Base-by-base conservation (phyloP, 768 basidiomycete genomes). In the Pleurotus platypus region DNA sequence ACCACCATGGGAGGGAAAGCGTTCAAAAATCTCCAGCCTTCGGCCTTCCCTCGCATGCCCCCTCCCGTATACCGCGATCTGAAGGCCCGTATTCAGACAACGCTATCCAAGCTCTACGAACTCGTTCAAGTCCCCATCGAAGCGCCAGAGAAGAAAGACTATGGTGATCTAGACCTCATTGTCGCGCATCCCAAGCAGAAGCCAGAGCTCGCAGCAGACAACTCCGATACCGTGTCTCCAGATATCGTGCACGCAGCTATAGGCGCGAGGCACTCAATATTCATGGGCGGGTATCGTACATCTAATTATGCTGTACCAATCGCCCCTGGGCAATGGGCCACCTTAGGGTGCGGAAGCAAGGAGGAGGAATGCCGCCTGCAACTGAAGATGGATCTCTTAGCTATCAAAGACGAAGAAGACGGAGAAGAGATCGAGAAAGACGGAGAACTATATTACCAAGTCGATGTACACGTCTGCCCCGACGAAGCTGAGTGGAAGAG, bases 161-260 rank as follows among this genome's bases (percentile, higher is more conserved):
- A 87, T 60, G 89, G 89, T 1, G 89, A 91, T 63, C 63, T 91
- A 20, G 89, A 90, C 65, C 80, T 89, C 50, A 68, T 86, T 18
- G 87, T 87, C 3, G 74, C 78, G 38, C 60, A 63, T n/a, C 81
- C 87, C 6, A 58, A 63, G 9, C 18, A 61, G 11, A 54, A 46
- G 16, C 15, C 37, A 5, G 62, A 50, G 18, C 61, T 61, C 24
- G 30, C 30, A 3, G 30, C 30, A 8, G 60, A 64, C 26, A 49
- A 57, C 8, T 55, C 48, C 46, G 24, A 51, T n/a, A 30, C 26
- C 22, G 67, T 73, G 2, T 65, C 77, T 1, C 74, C 76, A 24
- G 68, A 68, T 27, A 45, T 66, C 30, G 70, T 81, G 4, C 70
- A 76, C 61, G 54, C 57, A 3, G 66, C 73, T 13, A 69, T 89